Base-by-base conservation (phyloP, 257 asterid genomes). In the Gynochthodes officinalis region DNA sequence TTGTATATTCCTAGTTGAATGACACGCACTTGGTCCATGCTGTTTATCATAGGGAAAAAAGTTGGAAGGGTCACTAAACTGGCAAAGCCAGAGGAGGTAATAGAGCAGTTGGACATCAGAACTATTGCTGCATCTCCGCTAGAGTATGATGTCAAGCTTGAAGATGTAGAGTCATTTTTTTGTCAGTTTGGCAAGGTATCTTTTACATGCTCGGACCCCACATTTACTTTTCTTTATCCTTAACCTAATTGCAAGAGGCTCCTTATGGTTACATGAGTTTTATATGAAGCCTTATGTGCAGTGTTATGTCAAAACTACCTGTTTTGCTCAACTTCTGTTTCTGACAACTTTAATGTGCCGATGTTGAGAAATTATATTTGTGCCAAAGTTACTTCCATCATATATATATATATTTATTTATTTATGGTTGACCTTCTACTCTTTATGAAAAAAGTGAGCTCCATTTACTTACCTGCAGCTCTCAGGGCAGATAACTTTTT, bases 101-200 rank as follows among this genome's bases (percentile, higher is more conserved):
- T 95, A 50, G 89, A 90, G 81, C 99, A 92, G 80, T 55, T 80
- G 60, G 96, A 90, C 81, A 87, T 67, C 18, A 84, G 92, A 75
- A 95, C 98, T 42, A 76, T 95, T 69, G 97, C 99, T 64, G 98
- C 89, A 67, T 89, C 96, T 10, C 96, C 98, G 6, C 82, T 95
- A 43, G 97, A 82, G 76, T 88, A 86, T 77, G 89, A 86, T 67
- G 88, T 89, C 72, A 90, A 88, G 76, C 91, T 84, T 79, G 98
- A 95, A 82, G 89, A 85, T 33, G 86, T 95, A 0, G 98, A 92
- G 74, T 77, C 94, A 0, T 92, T 90, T 82, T 95, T 95, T 52
- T 68, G 82, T 62, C 85, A 89, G 78, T 72, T 78, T 62, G 96
- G 89, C 3, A 85, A 92, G 97, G 97, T 90, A 79, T 71, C 2